Conservation (phyloP, 768 basidiomycete genomes). For the Terana coerulea region DNA sequence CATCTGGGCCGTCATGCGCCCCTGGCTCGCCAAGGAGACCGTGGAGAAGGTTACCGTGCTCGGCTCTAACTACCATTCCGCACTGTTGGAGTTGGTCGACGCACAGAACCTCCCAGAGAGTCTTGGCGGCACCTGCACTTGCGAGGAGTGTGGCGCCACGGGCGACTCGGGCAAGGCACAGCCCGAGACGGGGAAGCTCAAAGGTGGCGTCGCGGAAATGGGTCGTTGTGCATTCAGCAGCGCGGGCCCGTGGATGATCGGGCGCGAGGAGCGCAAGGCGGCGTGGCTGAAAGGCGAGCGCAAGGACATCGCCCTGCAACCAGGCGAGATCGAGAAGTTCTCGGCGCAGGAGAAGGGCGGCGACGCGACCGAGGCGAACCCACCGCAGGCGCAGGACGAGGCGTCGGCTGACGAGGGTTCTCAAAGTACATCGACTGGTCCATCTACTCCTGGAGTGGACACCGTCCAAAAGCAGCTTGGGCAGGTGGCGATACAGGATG, state of each 20-base stretch:
- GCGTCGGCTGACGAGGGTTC: conserved; percentile 8
- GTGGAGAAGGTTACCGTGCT: conserved; percentile 63
- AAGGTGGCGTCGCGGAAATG: conserved; percentile 12
- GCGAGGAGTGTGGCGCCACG: conserved; percentile 40
- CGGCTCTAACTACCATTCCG: conserved; percentile 54
- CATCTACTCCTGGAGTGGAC: conserved; percentile 12
- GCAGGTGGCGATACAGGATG: not conserved
- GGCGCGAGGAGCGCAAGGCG: conserved; percentile 27
- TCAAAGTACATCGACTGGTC: conserved; percentile 11
- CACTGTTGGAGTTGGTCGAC: conserved; percentile 56
- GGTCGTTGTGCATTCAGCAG: conserved; percentile 54
- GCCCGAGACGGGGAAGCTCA: not conserved
- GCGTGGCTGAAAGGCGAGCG: conserved; percentile 29
- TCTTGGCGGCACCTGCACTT: conserved; percentile 67
- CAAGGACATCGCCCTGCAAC: conserved; percentile 12
- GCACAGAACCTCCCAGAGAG: conserved; percentile 56
- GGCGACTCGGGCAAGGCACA: not conserved
- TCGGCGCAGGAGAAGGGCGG: conserved; percentile 1
- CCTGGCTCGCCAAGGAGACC: conserved; percentile 73
- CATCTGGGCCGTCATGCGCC: conserved; percentile 67
- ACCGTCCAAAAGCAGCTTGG: not conserved
- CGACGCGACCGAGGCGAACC: not conserved
- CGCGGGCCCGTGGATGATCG: conserved; percentile 71
- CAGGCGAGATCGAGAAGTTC: conserved; percentile 16
- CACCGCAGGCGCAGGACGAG: not conserved